Evolutionary conservation across 2,329 filamentous ascomycete species (phyloP).

Genomic region (Elsinoe necatrix): DNA sequence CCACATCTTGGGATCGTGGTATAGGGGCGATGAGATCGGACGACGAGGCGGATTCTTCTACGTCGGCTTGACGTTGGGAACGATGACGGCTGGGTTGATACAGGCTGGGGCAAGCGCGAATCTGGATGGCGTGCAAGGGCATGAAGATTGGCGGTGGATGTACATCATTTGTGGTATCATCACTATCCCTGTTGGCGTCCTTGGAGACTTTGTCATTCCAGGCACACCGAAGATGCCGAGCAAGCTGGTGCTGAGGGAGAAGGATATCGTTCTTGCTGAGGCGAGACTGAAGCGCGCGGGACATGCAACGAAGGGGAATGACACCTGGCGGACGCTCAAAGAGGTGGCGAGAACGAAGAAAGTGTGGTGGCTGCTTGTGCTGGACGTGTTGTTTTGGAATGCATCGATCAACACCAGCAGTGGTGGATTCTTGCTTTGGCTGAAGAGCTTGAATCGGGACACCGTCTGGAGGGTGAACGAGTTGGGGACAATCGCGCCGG

Average conservation of each 20-base stretch:
- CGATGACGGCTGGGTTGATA: conserved; percentile 45
- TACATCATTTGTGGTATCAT: conserved; percentile 50
- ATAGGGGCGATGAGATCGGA: conserved; percentile 18
- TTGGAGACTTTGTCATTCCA: conserved; percentile 49
- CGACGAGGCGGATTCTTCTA: conserved; percentile 47
- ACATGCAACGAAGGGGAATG: conserved; percentile 26
- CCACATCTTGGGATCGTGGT: conserved; percentile 19
- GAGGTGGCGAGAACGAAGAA: conserved; percentile 36
- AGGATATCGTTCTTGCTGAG: conserved; percentile 41
- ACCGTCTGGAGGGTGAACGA: conserved; percentile 42
- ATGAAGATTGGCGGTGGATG: conserved; percentile 49
- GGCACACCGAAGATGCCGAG: conserved; percentile 37
- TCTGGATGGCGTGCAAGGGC: conserved; percentile 38
- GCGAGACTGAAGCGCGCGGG: conserved; percentile 39
- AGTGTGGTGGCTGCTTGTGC: conserved; percentile 44
- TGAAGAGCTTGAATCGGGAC: conserved; percentile 47
- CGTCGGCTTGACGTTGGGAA: conserved; percentile 44
- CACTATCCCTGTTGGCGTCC: conserved; percentile 44
- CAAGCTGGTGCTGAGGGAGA: conserved; percentile 37
- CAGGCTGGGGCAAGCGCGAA: conserved; percentile 22
- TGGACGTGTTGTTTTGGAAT: conserved; percentile 52
- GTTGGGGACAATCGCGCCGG: conserved; percentile 45
- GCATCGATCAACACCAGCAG: conserved; percentile 38
- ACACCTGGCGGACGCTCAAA: conserved; percentile 19
- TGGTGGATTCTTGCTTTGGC: conserved; percentile 49